Percentiles rank a stretch among this genome's conserved stretches.
Conservation (phyloP, 257 asterid species). For the Nicotiana otophora region DNA sequence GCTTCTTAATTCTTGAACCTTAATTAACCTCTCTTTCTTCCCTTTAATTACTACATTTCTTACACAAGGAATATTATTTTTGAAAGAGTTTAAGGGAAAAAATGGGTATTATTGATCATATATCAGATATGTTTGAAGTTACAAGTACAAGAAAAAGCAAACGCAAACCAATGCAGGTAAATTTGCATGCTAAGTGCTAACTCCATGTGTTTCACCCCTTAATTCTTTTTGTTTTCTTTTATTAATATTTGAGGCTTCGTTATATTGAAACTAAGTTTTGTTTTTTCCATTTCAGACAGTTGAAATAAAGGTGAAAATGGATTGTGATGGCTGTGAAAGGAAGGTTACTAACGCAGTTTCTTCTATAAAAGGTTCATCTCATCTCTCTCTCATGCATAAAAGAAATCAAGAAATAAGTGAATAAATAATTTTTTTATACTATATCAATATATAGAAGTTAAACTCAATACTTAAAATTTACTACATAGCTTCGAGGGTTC, state of each 20-base stretch:
- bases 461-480: no score
- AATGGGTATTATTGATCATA: conserved; percentile 63
- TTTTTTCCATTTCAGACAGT: conserved; percentile 38
- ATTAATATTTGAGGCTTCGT: neutral
- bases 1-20: neutral
- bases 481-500: no score
- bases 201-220: no score
- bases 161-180: conserved; percentile 51
- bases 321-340: conserved; percentile 75
- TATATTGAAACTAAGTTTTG: neutral
- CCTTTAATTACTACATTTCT: neutral
- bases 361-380: conserved; percentile 43
- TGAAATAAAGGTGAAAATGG: conserved; percentile 71
- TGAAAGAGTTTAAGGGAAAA: neutral
- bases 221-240: neutral
- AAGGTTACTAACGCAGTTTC: conserved; percentile 50
- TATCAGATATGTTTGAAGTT: conserved; percentile 35
- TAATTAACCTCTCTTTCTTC: neutral
- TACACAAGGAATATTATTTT: neutral
- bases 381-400: neutral
- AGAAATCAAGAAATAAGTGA: no score
- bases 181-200: no score
- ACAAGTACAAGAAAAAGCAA: conserved; percentile 40
- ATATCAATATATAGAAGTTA: neutral
- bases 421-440: no score